A percentile compares a stretch with the other conserved stretches of the same genome.
phyloP scores from a whole-genome alignment of 768 basidiomycete genomes.

The Kwoniella sp. region DNA sequence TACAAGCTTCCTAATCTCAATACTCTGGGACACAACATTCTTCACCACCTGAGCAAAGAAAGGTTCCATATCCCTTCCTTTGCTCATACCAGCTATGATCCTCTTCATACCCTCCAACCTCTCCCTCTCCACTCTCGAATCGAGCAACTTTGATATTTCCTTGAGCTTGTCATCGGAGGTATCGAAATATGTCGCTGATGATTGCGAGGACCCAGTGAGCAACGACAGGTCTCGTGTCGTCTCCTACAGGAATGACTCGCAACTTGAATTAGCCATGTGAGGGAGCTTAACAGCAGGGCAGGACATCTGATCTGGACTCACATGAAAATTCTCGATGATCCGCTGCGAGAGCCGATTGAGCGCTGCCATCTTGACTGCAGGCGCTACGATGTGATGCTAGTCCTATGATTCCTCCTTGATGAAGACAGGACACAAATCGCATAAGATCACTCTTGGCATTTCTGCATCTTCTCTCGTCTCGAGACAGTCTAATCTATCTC shows the following conservation, averaged over 20 bases:
- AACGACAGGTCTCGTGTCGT: conserved; percentile 52
- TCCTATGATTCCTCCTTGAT: too few relatives aligned
- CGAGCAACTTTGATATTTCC: conserved; percentile 82
- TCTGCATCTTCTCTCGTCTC: too few relatives aligned
- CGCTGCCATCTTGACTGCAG: conserved; percentile 38
- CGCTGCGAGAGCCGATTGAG: conserved; percentile 51
- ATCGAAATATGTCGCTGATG: conserved; percentile 49
- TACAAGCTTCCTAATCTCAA: conserved; percentile 90
- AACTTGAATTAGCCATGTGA: too few relatives aligned
- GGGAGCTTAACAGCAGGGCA: too few relatives aligned
- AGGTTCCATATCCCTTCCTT: conserved; percentile 83
- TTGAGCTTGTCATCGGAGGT: conserved; percentile 74
- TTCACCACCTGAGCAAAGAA: conserved; percentile 98
- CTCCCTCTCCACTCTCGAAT: conserved; percentile 83
- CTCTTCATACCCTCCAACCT: conserved; percentile 94
- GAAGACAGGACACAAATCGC: too few relatives aligned
- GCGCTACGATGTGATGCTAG: too few relatives aligned
- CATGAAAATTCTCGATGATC: conserved; percentile 55
- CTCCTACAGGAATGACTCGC: too few relatives aligned
- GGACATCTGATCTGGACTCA: conserved; percentile 13
- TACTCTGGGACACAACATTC: conserved; percentile 87
- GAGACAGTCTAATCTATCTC: too few relatives aligned
- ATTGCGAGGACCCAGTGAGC: conserved; percentile 35
- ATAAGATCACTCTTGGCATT: too few relatives aligned
- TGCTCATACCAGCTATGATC: conserved; percentile 91